Evolutionary conservation across 2,329 filamentous ascomycete species (phyloP).

Genomic region (Basipetospora chlamydospora): DNA sequence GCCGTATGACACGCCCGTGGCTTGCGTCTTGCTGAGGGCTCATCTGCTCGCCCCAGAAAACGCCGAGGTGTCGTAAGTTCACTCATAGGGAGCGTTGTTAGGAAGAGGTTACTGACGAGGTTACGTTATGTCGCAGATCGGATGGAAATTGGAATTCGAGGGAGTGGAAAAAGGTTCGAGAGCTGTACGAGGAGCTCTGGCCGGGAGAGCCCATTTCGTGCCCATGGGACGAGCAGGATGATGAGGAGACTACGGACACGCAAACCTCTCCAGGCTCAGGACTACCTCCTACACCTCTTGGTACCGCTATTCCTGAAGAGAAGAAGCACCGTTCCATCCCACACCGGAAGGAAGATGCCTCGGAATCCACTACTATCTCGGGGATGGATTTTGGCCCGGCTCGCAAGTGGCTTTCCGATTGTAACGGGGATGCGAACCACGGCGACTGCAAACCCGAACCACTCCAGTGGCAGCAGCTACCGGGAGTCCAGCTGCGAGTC

Average conservation of each 20-base stretch:
- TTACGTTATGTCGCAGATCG: neutral
- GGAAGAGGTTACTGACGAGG: no score
- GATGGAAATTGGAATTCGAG: neutral
- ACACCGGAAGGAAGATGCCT: no score
- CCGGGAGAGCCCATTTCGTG: neutral
- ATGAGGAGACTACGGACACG: no score
- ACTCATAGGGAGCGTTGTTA: no score
- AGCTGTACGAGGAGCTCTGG: neutral
- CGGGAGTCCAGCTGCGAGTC: neutral
- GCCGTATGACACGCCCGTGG: neutral
- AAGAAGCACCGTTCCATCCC: no score
- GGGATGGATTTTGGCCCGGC: neutral
- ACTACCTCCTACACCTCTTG: no score
- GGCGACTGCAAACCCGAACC: neutral
- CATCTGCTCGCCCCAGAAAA: neutral
- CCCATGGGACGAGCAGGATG: neutral
- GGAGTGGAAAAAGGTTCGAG: neutral
- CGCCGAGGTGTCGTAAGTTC: neutral
- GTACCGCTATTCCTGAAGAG: no score
- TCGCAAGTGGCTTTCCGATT: neutral
- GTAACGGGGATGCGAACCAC: neutral
- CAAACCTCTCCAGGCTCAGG: no score
- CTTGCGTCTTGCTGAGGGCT: neutral
- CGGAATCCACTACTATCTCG: no score
- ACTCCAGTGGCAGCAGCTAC: neutral